Percentiles rank a stretch among this genome's conserved stretches.
Conservation (phyloP, 306 rosid genomes). For the Ochetophila trinervis region DNA sequence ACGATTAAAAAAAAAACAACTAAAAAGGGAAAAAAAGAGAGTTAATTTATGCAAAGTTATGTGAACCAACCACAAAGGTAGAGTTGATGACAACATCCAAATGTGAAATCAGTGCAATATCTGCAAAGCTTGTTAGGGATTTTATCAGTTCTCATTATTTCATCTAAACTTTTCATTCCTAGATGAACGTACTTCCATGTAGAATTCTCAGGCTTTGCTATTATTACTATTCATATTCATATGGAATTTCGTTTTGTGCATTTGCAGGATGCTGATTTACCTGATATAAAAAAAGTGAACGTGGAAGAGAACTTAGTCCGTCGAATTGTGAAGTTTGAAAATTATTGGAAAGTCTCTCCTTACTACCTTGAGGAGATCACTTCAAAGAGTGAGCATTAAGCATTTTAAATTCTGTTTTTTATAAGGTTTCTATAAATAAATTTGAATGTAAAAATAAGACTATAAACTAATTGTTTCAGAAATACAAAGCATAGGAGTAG, state of each 20-base stretch:
- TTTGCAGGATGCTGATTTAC: constrained; percentile 43
- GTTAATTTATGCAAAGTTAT: too few species aligned
- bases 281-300: constrained; percentile 26
- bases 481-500: constrained; percentile 34
- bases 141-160: too few species aligned
- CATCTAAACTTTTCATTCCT: background rate
- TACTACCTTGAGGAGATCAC: constrained; percentile 41
- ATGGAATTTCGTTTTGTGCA: constrained; percentile 7
- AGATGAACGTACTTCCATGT: background rate
- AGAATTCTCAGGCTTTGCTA: background rate
- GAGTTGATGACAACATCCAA: too few species aligned
- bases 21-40: too few species aligned
- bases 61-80: too few species aligned
- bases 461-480: constrained; percentile 38
- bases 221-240: background rate
- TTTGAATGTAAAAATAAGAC: background rate
- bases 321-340: constrained; percentile 20
- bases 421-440: constrained; percentile 3
- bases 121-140: too few species aligned
- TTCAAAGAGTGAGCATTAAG: constrained; percentile 30
- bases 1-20: too few species aligned
- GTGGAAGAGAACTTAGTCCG: constrained; percentile 19
- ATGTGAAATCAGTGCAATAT: too few species aligned
- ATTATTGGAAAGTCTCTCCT: constrained; percentile 51
- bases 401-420: background rate